These are phyloP conservation scores for Diplocarpon rosae DNA, from an alignment of 2,329 filamentous ascomycete genomes.

Conservation along the genomic window DNA sequence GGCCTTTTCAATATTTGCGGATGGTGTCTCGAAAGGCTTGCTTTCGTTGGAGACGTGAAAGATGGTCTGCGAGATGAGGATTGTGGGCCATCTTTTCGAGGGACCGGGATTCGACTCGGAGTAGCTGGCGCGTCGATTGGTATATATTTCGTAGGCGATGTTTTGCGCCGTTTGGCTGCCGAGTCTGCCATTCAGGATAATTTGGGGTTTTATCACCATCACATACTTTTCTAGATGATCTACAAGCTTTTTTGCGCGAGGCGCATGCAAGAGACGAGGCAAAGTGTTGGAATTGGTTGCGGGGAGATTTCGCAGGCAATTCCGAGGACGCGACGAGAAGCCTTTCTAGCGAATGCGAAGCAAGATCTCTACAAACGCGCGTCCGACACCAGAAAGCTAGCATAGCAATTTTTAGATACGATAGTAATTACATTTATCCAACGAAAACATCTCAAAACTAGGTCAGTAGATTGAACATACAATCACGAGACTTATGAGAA, in stretches of 20 bases:
- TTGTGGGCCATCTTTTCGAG: slow-evolving; percentile 17
- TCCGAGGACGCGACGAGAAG: slow-evolving; percentile 16
- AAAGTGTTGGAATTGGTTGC: slow-evolving; percentile 1
- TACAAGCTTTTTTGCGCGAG: slow-evolving; percentile 1
- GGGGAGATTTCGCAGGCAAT: slow-evolving; percentile 14
- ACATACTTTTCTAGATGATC: slow-evolving; percentile 5
- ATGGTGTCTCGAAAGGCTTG: slow-evolving; percentile 50
- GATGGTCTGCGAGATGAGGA: slow-evolving; percentile 37
- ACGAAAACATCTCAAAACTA: too few relatives aligned
- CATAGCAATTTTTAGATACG: too few relatives aligned
- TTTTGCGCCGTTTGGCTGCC: slow-evolving; percentile 53
- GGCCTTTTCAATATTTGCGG: slow-evolving; percentile 43
- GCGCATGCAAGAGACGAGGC: not conserved
- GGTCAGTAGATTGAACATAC: not conserved
- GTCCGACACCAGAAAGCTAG: too few relatives aligned
- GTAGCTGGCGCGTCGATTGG: slow-evolving; percentile 32
- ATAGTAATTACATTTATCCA: too few relatives aligned
- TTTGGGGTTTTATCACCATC: slow-evolving; percentile 1
- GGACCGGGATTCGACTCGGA: slow-evolving; percentile 25
- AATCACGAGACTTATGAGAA: slow-evolving; percentile 15
- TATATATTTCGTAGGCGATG: slow-evolving; percentile 41
- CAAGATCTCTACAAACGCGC: too few relatives aligned
- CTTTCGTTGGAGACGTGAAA: slow-evolving; percentile 56
- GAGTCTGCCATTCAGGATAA: slow-evolving; percentile 39
- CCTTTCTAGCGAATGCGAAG: not conserved